Base-by-base conservation (phyloP, 2,329 filamentous ascomycete species). In the Chaetomiaceae sp. region DNA sequence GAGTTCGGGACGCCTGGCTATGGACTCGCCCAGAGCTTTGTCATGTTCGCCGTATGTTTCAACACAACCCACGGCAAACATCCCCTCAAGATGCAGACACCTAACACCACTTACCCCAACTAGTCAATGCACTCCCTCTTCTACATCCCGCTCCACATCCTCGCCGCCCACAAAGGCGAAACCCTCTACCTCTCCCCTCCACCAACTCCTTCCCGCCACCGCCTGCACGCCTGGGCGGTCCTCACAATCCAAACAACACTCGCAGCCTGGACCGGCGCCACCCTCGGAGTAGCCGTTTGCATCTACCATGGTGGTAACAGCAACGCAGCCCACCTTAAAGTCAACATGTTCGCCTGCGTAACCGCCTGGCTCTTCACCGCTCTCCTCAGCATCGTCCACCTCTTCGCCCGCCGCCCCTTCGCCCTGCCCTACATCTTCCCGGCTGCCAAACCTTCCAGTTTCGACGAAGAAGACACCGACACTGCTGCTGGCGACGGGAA, bases 61-160 rank as follows among this genome's bases (percentile, higher is more conserved):
- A n/a, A n/a, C 25, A 2, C 25, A 3, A 6, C 25, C 25, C 23
- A 25, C 9, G 9, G 5, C 23, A 27, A 27, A 27, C 25, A n/a
- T n/a, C 10, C 25, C 25, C 25, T 10, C 25, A 27, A 27, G 6
- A 7, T 7, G 10, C 25, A 6, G 6, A 7, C 25, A 27, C 25
- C 25, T 10, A 10, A 2, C 25, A 17, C 19, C 16, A 17, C 7
- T 21, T 30, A 30, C 25, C 43, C 31, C 2, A 3, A 17, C 25
- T n/a, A 65, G 63, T 63, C 61, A 17, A 57, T 67, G 9, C 57
- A 68, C 10, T 61, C 63, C 0, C 46, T 67, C 1, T 48, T 64
- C 14, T 69, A 68, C 47, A 54, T 68, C 31, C 43, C 49, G n/a
- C 53, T 67, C 3, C 63, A 69, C 40, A 12, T 64, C n/a, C 43